Evolutionary conservation across 345 rosid genomes (phyloP).

Genomic region (Anacardium occidentale): DNA sequence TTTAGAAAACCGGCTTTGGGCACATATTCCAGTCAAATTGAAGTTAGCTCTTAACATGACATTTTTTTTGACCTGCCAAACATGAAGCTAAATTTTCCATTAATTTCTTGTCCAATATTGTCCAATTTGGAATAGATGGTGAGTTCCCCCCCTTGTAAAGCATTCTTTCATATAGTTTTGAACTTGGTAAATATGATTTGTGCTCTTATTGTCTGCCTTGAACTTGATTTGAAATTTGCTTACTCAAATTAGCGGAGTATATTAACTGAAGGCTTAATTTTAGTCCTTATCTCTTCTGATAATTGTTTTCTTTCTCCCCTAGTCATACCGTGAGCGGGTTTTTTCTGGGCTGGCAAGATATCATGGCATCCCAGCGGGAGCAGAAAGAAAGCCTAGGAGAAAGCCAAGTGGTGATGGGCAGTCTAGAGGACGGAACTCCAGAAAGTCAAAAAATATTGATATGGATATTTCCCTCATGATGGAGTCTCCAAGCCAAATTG

Average conservation of each 20-base stretch:
- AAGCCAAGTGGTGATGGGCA: conserved; percentile 38
- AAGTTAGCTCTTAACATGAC: background rate
- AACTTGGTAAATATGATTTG: background rate
- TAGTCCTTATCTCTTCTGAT: background rate
- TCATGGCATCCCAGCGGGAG: conserved; percentile 65
- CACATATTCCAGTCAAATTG: background rate
- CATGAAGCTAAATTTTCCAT: background rate
- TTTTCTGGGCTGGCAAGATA: conserved; percentile 61
- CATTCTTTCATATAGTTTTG: background rate
- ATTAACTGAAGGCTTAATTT: background rate
- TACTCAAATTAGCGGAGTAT: background rate
- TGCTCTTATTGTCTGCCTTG: background rate
- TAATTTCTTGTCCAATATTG: background rate
- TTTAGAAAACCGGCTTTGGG: background rate
- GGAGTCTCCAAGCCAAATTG: conserved; percentile 33
- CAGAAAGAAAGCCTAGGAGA: conserved; percentile 56
- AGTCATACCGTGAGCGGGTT: conserved; percentile 81
- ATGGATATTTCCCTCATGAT: conserved; percentile 19
- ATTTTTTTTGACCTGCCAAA: background rate
- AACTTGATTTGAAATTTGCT: background rate
- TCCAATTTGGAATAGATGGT: conserved; percentile 2
- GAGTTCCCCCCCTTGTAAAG: background rate
- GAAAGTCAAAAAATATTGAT: conserved; percentile 35
- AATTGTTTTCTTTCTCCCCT: conserved; percentile 18
- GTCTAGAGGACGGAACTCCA: conserved; percentile 33